phyloP scores from a whole-genome alignment of 1,139 yeast genomes.

The Yarrowia galli region DNA sequence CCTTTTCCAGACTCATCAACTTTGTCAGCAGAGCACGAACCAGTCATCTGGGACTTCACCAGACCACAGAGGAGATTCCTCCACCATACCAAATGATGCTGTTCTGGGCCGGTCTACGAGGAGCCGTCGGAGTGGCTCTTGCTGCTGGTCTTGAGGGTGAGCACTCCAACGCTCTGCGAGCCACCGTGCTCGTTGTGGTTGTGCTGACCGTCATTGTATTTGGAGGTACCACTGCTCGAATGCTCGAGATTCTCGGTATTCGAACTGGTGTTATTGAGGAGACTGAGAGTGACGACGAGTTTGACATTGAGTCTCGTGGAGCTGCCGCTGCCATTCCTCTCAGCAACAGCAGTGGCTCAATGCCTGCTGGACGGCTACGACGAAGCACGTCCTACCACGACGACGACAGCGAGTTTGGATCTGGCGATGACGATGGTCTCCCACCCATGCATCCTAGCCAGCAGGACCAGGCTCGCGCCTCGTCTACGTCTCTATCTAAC shows the following conservation, averaged over 20 bases:
- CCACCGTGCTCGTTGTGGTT: conserved; percentile 95
- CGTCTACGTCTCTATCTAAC: conserved; percentile 49
- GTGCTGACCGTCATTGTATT: conserved; percentile 94
- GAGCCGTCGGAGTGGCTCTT: conserved; percentile 98
- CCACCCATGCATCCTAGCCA: conserved; percentile 49
- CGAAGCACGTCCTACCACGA: conserved; percentile 45
- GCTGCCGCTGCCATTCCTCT: conserved; percentile 29
- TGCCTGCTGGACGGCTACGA: conserved; percentile 41
- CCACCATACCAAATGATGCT: conserved; percentile 98
- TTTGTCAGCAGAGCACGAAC: conserved; percentile 70
- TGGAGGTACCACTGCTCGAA: conserved; percentile 98
- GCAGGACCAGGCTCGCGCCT: conserved; percentile 40
- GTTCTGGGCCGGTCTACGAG: conserved; percentile 98
- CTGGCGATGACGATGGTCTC: conserved; percentile 45
- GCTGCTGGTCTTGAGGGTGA: conserved; percentile 98
- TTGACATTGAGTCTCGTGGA: conserved; percentile 69
- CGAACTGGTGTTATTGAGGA: conserved; percentile 90
- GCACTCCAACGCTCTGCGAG: conserved; percentile 83
- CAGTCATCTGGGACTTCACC: conserved; percentile 37
- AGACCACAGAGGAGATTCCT: conserved; percentile 81
- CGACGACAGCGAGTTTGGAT: conserved; percentile 44
- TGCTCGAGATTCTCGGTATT: conserved; percentile 93
- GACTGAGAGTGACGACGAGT: conserved; percentile 87
- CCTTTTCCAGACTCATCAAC: conserved; percentile 83
- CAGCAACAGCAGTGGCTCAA: conserved; percentile 4